These are phyloP conservation scores for Penicillium paxilli DNA, from an alignment of 495 filamentous ascomycete genomes.

Conservation along the genomic window DNA sequence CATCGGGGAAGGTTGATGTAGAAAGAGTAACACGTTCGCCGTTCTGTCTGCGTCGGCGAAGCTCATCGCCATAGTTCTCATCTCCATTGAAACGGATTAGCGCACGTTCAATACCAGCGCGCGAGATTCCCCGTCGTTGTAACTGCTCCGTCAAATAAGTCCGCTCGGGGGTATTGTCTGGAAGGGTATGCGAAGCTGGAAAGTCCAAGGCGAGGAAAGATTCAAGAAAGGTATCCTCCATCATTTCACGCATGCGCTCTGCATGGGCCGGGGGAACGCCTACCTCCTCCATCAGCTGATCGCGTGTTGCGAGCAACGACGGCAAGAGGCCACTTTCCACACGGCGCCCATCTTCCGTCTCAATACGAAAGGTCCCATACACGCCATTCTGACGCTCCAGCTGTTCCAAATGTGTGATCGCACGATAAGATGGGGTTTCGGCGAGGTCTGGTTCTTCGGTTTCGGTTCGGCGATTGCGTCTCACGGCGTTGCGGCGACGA, in stretches of 20 bases:
- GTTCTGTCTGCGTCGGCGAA: constrained; percentile 44
- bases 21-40: constrained; percentile 45
- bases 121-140: constrained; percentile 42
- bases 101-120: constrained; percentile 41
- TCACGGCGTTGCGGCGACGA: constrained; percentile 49
- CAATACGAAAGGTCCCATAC: constrained; percentile 50
- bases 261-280: constrained; percentile 43
- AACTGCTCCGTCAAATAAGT: constrained; percentile 44
- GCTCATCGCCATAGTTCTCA: constrained; percentile 43
- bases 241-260: constrained; percentile 49
- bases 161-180: constrained; percentile 32
- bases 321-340: constrained; percentile 50
- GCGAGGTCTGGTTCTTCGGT: constrained; percentile 21
- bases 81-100: constrained; percentile 43
- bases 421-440: constrained; percentile 40
- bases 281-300: constrained; percentile 48
- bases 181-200: constrained; percentile 37
- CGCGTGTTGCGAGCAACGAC: constrained; percentile 43
- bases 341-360: constrained; percentile 47
- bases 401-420: constrained; percentile 45
- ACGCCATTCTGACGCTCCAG: constrained; percentile 48
- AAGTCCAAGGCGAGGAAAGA: constrained; percentile 51
- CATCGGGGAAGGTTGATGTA: constrained; percentile 45
- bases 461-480: constrained; percentile 38
- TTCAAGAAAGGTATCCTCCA: constrained; percentile 51